Evolutionary conservation across 768 basidiomycete species (phyloP), one percentile per base, ranked within the genome.

Genomic region (Lentinula raphanica): DNA sequence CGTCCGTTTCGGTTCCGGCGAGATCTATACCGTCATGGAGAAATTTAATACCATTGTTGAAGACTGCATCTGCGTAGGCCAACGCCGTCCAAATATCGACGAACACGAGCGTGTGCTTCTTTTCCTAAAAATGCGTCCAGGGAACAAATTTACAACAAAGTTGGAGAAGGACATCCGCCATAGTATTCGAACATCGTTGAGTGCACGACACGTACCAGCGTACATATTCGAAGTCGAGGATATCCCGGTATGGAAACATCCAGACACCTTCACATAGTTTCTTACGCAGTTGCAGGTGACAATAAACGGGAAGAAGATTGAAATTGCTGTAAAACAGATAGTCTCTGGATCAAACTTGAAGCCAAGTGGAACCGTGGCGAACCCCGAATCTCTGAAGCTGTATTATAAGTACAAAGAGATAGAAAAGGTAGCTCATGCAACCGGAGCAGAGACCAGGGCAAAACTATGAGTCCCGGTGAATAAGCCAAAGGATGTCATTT

Each of bases 1-100:
- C 4, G 84, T 92, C 53, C 82, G 91, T 3, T 93, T 93, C 65
- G 90, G 90, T 38, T 89, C 88, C 1, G 84, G 79, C 6, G 91
- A 93, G 69, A 88, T 92, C n/a, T 93, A 92, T 63, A 74, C 81
- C 5, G 81, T 89, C 9, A 71, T 92, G 58, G 82, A 86, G 40
- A 72, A 78, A 51, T 86, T 89, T 58, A 71, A 77, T 0, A 63
- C 69, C 15, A 70, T 66, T 11, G 65, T 92, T 19, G 84, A 88
- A 54, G 90, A 93, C 64, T 80, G 79, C 7, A 73, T 93, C 8
- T 91, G 90, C 49, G 79, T 93, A 5, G 90, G 90, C 1, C 85
- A 88, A 70, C 75, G 83, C 58, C 73, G 88, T 38, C 60, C 80
- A 45, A 70, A 80, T 15, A 44, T 56, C 11, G 86, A 88, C 63